phyloP scores from a whole-genome alignment of 169 alveolate genomes.

The Neospora caninum region DNA sequence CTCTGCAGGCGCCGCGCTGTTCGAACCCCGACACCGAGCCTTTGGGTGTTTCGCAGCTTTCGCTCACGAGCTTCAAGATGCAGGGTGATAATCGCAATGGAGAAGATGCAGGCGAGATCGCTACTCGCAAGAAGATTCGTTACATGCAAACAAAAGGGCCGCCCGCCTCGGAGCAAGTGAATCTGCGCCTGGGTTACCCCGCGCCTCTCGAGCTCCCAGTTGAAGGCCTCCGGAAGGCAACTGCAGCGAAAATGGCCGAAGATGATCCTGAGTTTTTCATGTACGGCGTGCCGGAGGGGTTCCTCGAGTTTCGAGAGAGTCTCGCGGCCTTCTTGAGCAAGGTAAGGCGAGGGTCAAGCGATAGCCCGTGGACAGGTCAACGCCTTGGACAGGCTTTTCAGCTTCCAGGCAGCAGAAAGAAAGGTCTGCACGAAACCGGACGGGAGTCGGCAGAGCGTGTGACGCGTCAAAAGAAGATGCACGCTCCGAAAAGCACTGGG shows the following conservation, averaged over 20 bases:
- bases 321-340: constrained; percentile 45
- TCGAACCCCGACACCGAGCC: too few species aligned
- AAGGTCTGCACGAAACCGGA: not conserved
- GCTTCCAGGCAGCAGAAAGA: not conserved
- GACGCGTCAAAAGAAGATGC: too few species aligned
- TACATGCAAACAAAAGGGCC: constrained; percentile 44
- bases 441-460: not conserved
- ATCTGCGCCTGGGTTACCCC: constrained; percentile 47
- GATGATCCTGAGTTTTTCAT: constrained; percentile 38
- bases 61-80: not conserved
- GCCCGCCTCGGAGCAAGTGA: constrained; percentile 37
- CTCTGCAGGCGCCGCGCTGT: too few species aligned
- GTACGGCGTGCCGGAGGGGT: constrained; percentile 48
- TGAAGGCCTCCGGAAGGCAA: constrained; percentile 37
- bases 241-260: constrained; percentile 36
- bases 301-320: constrained; percentile 25
- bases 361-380: too few species aligned
- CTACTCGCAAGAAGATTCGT: not conserved
- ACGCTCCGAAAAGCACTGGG: too few species aligned
- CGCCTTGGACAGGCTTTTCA: not conserved
- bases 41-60: too few species aligned
- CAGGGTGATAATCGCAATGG: not conserved
- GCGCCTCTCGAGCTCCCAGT: constrained; percentile 31
- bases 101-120: not conserved
- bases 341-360: not conserved